Evolutionary conservation across 495 filamentous ascomycete species (phyloP), one percentile per base, ranked within the genome.

Genomic region (Pyrenula aspistea): DNA sequence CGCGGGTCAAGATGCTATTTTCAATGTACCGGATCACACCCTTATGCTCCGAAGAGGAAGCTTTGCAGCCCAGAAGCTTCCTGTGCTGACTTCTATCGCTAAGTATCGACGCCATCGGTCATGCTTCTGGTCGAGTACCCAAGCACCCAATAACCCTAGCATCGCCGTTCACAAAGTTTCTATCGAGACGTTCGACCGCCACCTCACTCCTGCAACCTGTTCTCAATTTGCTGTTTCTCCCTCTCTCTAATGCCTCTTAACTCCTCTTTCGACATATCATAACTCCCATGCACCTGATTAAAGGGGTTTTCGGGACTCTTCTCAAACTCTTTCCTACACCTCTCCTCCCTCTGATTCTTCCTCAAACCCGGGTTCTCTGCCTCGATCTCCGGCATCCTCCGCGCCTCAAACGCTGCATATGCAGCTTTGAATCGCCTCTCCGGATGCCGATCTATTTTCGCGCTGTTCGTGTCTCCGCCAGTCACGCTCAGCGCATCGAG

Each of bases 251-350:
- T 66, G 56, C 78, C 75, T 57, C 76, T 76, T 47, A 95, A 68
- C 71, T 97, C 93, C 10, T 91, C 88, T 73, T 80, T 86, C 23
- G 79, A 80, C 42, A 85, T 82, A 69, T 98, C 84, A 68, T 88
- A 87, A 20, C 71, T 67, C 8, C 83, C 86, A 57, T 77, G 76
- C 12, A 79, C 81, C 71, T 94, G 89, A 69, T 93, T 95, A 68
- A 95, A 91, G 47, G 93, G 93, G 66, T 97, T 97, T 67, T 97
- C 93, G 2, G 84, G 82, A 65, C 84, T 85, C 73, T 88, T 92
- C 68, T 91, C 82, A 67, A 96, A 98, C 72, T 97, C 94, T 75
- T 92, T 91, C 60, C 75, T 66, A 53, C 93, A 84, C 57, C 82
- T 70, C 60, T 93, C 87, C 51, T 86, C 78, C 68, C 86, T 84